These are phyloP conservation scores for Leptographium galeiforme DNA, from an alignment of 2,329 filamentous ascomycete genomes.

Conservation along the genomic window DNA sequence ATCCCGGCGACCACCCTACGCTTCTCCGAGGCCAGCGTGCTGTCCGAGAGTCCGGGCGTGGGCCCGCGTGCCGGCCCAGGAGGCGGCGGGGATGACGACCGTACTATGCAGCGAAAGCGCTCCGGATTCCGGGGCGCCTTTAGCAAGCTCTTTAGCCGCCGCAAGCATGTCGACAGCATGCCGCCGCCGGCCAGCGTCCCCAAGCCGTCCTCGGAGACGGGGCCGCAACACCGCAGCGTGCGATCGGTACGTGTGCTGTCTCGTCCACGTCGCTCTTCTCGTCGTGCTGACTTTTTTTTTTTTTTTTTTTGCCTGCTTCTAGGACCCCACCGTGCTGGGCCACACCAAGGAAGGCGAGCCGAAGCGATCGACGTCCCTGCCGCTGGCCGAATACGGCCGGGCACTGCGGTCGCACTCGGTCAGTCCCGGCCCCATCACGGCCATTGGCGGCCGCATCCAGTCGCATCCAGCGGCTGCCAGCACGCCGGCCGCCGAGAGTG, in stretches of 20 bases:
- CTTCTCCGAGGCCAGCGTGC: constrained; percentile 32
- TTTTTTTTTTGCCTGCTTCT: background rate
- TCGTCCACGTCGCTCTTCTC: background rate
- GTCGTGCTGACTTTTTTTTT: background rate
- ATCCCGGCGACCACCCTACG: constrained; percentile 28
- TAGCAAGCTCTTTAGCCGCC: constrained; percentile 44
- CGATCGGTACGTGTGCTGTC: constrained; percentile 5
- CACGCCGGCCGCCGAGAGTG: constrained; percentile 13
- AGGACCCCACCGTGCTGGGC: constrained; percentile 26
- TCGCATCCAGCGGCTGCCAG: constrained; percentile 37
- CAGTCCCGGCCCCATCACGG: constrained; percentile 36
- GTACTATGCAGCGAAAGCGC: constrained; percentile 37
- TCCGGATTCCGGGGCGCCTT: constrained; percentile 43
- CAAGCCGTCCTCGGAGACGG: constrained; percentile 15
- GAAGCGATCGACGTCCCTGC: constrained; percentile 45
- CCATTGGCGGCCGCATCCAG: constrained; percentile 37
- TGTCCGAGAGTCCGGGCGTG: constrained; percentile 17
- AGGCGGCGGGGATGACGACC: background rate
- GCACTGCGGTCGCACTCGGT: constrained; percentile 49
- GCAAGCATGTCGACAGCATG: constrained; percentile 30
- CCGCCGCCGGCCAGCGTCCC: constrained; percentile 9
- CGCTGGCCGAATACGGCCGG: constrained; percentile 46
- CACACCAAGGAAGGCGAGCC: constrained; percentile 23
- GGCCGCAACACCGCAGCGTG: constrained; percentile 35
- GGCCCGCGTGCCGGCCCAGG: background rate